These are phyloP conservation scores for Fusarium incarnatum DNA, from an alignment of 2,329 filamentous ascomycete genomes.

Conservation along the genomic window DNA sequence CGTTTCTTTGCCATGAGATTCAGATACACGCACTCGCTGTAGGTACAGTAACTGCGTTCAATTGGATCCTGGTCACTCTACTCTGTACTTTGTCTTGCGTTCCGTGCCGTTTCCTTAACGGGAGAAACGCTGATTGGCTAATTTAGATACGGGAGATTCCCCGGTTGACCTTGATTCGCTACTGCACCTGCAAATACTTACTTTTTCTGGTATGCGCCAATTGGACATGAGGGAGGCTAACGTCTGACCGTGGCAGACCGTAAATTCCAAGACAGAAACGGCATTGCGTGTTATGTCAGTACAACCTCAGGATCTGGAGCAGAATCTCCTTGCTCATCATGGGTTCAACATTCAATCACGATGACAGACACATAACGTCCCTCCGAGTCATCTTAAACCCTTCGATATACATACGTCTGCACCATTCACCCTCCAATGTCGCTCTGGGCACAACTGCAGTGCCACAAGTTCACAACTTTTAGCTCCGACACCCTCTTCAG, in stretches of 20 bases:
- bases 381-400: background rate
- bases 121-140: constrained; percentile 10
- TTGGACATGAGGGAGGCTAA: background rate
- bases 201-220: constrained; percentile 11
- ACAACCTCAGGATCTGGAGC: background rate
- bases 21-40: background rate
- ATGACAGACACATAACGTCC: background rate
- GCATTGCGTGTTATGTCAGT: background rate
- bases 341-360: background rate
- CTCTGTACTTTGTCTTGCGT: constrained; percentile 10
- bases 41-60: background rate
- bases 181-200: background rate
- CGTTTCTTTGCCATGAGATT: constrained; percentile 3
- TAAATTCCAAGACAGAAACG: background rate
- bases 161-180: constrained; percentile 12
- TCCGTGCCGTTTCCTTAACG: constrained; percentile 22
- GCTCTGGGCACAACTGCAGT: background rate
- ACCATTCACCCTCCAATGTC: background rate
- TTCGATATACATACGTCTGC: background rate
- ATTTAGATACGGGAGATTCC: background rate
- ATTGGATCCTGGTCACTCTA: background rate
- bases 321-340: background rate
- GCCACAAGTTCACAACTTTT: background rate
- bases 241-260: background rate
- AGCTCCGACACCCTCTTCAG: background rate